Conservation (phyloP, 306 rosid species). For the Fagus sylvatica region DNA sequence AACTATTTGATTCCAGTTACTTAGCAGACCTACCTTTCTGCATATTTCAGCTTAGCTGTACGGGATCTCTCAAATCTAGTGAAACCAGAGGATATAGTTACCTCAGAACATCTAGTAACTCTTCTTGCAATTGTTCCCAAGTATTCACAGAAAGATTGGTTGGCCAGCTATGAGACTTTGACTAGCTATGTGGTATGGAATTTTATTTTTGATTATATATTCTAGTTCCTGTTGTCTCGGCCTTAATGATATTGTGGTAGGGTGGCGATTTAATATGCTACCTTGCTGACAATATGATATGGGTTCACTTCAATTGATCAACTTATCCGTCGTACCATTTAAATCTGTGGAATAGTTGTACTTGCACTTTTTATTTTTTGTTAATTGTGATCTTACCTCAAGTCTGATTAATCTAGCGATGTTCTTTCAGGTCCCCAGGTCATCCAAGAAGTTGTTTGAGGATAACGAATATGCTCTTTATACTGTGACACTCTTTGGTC, state of each 20-base stretch:
- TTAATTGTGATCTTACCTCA: conserved; percentile 21
- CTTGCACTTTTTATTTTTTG: background rate
- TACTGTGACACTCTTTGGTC: conserved; percentile 80
- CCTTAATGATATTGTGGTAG: conserved; percentile 7
- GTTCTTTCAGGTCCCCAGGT: conserved; percentile 87
- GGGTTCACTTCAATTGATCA: conserved; percentile 11
- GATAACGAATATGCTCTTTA: conserved; percentile 94
- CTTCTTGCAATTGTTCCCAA: conserved; percentile 87
- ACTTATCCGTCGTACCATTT: conserved; percentile 6
- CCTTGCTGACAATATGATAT: background rate
- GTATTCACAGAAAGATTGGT: conserved; percentile 96
- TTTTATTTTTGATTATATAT: conserved; percentile 15
- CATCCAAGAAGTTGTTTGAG: conserved; percentile 81
- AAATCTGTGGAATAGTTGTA: conserved; percentile 25
- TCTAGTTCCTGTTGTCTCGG: conserved; percentile 13
- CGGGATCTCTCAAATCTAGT: conserved; percentile 90
- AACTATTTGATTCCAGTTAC: conserved; percentile 6
- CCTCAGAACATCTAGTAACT: conserved; percentile 82
- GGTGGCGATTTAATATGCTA: conserved; percentile 19
- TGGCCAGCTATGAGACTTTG: conserved; percentile 89
- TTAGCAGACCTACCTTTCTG: conserved; percentile 21
- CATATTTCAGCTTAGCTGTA: conserved; percentile 77
- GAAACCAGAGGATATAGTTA: conserved; percentile 79
- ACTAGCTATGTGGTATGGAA: conserved; percentile 69
- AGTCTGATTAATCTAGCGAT: conserved; percentile 36